Evolutionary conservation across 1,284 basidiomycete species (phyloP), one percentile per base, ranked within the genome.

Genomic region (Chiua sp.): DNA sequence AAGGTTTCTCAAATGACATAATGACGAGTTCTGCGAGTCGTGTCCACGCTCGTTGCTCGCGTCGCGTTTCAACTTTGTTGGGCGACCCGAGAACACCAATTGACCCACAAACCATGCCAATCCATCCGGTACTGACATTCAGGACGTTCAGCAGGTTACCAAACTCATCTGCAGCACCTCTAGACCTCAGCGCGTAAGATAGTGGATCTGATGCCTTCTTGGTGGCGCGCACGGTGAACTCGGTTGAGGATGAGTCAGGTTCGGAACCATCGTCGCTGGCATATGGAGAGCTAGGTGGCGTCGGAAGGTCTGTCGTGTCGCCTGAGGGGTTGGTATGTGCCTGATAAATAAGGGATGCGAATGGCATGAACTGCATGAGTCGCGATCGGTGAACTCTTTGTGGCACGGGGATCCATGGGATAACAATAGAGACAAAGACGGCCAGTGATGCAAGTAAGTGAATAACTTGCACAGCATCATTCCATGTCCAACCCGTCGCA

Each of bases 401-500:
- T 7, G 70, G 67, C 20, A 71, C 60, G 2, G 80, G 77, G n/a
- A 82, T 59, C 81, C 82, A 82, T 6, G 82, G 79, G 0, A 85
- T 57, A 20, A 87, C 77, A 56, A 87, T 82, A n/a, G 82, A 83
- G 54, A 81, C 67, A 53, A 91, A 80, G 4, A 91, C 82, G 1
- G 88, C 72, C 44, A 85, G 70, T 1, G 88, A 89, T 11, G 88
- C 85, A 42, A 84, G 63, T 3, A 91, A 73, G 65, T 91, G 89
- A 68, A 87, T 78, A 2, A 79, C 68, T 63, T 89, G 88, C 13
- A 86, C 67, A 47, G 79, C 72, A 47, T 87, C 82, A 50, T 78
- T 78, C 77, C 82, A 80, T 11, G 78, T 74, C 75, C 82, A 85
- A 26, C 66, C 65, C 23, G 47, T 39, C 33, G 63, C 57, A 48